Conservation (phyloP, 139 green algal genomes). For the Closterium sp. region DNA sequence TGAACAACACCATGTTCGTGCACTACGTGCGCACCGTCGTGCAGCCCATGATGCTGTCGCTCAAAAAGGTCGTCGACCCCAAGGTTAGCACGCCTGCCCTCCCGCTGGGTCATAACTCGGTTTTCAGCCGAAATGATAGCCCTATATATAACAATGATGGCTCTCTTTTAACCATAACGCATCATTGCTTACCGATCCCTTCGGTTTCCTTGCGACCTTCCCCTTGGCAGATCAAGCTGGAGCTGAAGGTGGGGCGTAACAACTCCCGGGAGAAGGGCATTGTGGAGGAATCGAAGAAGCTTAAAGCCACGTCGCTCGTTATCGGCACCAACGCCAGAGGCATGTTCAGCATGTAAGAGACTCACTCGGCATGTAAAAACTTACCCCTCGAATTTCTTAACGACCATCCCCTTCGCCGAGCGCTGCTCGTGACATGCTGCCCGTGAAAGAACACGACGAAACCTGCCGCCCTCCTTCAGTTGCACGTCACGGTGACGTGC, state of each 20-base stretch:
- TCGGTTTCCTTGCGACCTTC: background rate
- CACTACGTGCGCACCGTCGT: slow-evolving; percentile 33
- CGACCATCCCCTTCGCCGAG: no score
- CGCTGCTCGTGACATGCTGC: no score
- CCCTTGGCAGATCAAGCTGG: slow-evolving; percentile 36
- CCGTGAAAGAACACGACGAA: no score
- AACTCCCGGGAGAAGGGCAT: slow-evolving; percentile 34
- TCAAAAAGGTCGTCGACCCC: slow-evolving; percentile 32
- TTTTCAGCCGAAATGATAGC: background rate
- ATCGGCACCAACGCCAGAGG: slow-evolving; percentile 16
- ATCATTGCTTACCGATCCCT: no score
- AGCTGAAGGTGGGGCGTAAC: slow-evolving; percentile 32
- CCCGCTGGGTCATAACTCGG: background rate
- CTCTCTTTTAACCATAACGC: background rate
- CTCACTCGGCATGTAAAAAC: background rate
- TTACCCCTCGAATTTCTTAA: no score
- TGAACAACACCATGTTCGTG: slow-evolving; percentile 42
- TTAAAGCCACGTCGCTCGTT: slow-evolving; percentile 21
- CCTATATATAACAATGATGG: background rate
- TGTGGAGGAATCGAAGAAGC: slow-evolving; percentile 31
- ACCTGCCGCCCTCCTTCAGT: background rate
- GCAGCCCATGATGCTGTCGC: slow-evolving; percentile 34
- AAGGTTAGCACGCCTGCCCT: slow-evolving; percentile 21
- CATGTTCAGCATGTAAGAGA: slow-evolving; percentile 43
- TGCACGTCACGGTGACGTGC: background rate